Evolutionary conservation across 164 flowering plant species (phyloP).

Genomic region (Annona cherimola): DNA sequence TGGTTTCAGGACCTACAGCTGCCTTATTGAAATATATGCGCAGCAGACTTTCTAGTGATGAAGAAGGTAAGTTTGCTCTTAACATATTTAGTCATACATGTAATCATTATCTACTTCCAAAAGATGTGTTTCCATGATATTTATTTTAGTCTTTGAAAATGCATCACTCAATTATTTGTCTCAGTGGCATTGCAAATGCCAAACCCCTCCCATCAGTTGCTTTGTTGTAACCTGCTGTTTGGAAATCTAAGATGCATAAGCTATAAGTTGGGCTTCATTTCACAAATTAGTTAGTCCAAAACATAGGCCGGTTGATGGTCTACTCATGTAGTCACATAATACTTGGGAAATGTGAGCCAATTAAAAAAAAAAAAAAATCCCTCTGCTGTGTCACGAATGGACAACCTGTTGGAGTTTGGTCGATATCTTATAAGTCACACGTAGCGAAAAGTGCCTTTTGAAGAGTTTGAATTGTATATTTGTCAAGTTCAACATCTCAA

Average conservation of each 20-base stretch:
- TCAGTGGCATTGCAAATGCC: background rate
- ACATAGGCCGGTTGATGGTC: background rate
- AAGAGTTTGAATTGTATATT: background rate
- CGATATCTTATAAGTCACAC: background rate
- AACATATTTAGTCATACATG: background rate
- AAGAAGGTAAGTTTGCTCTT: conserved; percentile 36
- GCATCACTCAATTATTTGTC: background rate
- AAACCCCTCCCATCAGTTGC: background rate
- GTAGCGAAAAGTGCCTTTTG: background rate
- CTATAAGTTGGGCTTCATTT: background rate
- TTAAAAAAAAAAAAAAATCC: background rate
- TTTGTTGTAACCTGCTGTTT: background rate
- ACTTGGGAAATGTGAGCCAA: background rate
- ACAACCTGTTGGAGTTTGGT: background rate
- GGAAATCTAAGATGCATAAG: background rate
- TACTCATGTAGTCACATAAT: background rate
- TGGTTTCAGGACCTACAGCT: conserved; percentile 85
- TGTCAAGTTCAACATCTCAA: background rate
- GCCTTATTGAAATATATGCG: conserved; percentile 71
- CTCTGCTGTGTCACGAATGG: background rate
- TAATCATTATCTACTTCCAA: background rate
- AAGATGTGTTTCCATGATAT: background rate
- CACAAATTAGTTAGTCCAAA: background rate
- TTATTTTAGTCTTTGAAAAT: background rate
- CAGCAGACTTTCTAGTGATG: conserved; percentile 71